Evolutionary conservation across 2,329 filamentous ascomycete genomes (phyloP), one percentile per base, ranked within the genome.

Genomic region (Penicillium fuscoglaucum): DNA sequence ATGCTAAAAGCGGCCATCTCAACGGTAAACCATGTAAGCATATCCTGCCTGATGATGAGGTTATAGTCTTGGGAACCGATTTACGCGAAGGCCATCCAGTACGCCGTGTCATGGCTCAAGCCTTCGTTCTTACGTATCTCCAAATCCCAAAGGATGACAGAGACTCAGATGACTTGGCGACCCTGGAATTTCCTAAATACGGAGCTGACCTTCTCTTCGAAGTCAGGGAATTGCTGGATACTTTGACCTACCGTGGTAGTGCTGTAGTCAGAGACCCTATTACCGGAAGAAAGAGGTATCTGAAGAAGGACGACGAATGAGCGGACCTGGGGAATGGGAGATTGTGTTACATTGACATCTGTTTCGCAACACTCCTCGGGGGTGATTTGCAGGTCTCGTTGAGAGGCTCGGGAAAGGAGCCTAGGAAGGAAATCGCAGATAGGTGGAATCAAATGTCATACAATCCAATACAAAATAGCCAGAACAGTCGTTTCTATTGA

Each of bases 1-100:
- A 59, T 5, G 9, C 37, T 5, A 19, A 2, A 6, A 19, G 37
- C 10, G 17, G 13, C 4, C 33, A 35, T 15, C 13, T 35, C 13
- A 35, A 13, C 6, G 33, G 13, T 15, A 3, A 2, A 15, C 5
- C 0, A 13, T 35, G 33, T 13, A 35, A 6, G 33, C 0, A 2
- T 35, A 3, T 35, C 5, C 13, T 39, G 17, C 37, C 17, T 4
- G 17, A 19, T 19, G 0, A 9, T 0, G 37, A 40, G 3, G n/a
- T 6, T 0, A 3, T 3, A 21, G 15, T 39, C 1, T 54, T 55
- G 13, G 55, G 58, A 40, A 56, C 19, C 4, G 33, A 2, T 17
- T 52, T 62, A n/a, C 52, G 43, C 37, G 39, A 7, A 28, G 40
- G 15, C 1, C 58, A 62, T 52, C 40, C 52, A 33, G 55, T 62